Conservation (phyloP, 345 rosid genomes). For the Aegle marmelos region DNA sequence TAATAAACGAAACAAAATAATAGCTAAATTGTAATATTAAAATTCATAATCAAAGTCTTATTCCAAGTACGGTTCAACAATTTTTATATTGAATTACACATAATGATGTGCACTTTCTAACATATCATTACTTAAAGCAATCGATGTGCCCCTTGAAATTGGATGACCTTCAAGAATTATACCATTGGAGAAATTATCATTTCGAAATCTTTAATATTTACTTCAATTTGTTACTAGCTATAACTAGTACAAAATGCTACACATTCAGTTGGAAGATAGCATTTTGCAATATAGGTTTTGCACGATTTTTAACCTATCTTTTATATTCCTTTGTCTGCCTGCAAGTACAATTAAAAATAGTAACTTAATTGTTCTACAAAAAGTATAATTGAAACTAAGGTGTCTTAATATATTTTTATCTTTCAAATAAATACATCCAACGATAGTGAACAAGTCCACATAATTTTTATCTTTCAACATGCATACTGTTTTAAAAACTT, state of each 20-base stretch:
- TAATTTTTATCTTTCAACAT: background rate
- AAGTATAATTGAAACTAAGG: too few species aligned
- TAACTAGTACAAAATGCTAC: background rate
- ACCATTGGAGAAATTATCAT: background rate
- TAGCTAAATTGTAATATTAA: too few species aligned
- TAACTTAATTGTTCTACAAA: background rate
- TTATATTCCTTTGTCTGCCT: background rate
- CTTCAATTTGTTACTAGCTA: background rate
- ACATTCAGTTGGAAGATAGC: background rate
- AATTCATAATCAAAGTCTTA: background rate
- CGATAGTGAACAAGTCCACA: background rate
- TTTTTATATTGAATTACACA: background rate
- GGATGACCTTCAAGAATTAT: background rate
- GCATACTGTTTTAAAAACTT: background rate
- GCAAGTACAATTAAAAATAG: background rate
- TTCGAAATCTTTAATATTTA: background rate
- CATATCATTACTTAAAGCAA: background rate
- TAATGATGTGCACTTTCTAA: background rate
- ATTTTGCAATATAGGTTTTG: background rate
- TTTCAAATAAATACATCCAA: constrained; percentile 8
- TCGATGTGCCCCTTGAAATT: background rate
- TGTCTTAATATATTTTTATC: background rate
- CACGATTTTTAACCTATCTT: background rate
- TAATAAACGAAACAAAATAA: too few species aligned
- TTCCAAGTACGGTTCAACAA: background rate